Base-by-base conservation (phyloP, 2,329 filamentous ascomycete species). In the Ascochyta koolunga region DNA sequence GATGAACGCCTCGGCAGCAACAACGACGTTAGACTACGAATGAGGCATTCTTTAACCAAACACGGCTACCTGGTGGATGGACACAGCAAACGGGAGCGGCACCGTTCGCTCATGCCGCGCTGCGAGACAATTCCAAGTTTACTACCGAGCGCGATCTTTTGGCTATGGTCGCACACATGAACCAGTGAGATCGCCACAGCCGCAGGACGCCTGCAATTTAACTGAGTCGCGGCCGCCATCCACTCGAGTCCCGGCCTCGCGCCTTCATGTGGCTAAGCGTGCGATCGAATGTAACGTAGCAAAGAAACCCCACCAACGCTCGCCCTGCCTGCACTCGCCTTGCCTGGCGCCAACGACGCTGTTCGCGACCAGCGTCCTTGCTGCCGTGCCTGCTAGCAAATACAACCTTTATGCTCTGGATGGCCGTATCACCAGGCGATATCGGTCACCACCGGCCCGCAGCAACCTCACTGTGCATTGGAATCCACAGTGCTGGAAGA, bases 361-460 rank as follows among this genome's bases (percentile, higher is more conserved):
- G 51, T 42, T 35, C 51, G 51, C 51, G 40, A 49, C 51, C 39
- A 54, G 51, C 45, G 50, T 49, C 51, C 51, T 54, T 54, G 51
- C 51, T 68, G 66, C 68, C 62, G 67, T 66, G 51, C 45, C 62
- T 61, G 31, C 62, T 73, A 73, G 71, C 67, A 68, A 68, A 76
- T 75, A 73, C 67, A 72, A 76, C 73, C 69, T 64, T 71, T 57
- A 66, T 68, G 59, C 65, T 61, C 63, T 67, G 64, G 61, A 66
- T 61, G 67, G 62, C 67, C 67, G 70, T 75, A 72, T 68, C 63
- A 76, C 72, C 67, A 76, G 74, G 72, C 72, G 70, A 75, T 67
- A 72, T 75, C 67, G 68, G 55, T 69, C 63, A 64, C 64, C 62
- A 64, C 65, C 66, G 67, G 65, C 69, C 65, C 63, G 66, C 67